Conservation (phyloP, 2,329 filamentous ascomycete species). For the Fusarium nisikadoi region DNA sequence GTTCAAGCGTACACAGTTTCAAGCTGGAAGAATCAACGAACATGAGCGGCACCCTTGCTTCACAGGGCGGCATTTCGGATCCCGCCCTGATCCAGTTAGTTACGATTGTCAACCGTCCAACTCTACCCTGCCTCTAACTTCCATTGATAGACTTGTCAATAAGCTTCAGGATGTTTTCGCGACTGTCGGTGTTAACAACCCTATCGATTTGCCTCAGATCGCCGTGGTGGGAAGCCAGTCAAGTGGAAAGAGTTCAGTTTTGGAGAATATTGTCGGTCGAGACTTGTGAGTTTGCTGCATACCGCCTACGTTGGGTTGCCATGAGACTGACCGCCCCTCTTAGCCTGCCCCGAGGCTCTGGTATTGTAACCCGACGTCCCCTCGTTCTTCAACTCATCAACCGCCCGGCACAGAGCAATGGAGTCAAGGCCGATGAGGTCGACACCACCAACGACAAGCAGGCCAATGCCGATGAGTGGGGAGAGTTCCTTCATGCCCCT, state of each 20-base stretch:
- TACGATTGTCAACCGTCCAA: conserved; percentile 26
- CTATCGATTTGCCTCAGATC: conserved; percentile 98
- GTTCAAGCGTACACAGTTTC: conserved; percentile 7
- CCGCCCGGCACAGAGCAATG: conserved; percentile 79
- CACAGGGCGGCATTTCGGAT: conserved; percentile 71
- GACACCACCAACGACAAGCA: conserved; percentile 79
- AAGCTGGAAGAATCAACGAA: conserved; percentile 29
- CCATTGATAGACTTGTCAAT: conserved; percentile 79
- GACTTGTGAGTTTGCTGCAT: conserved; percentile 81
- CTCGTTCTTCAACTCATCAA: conserved; percentile 99
- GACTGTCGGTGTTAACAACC: conserved; percentile 98
- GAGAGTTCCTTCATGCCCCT: conserved; percentile 97
- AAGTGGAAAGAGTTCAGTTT: conserved; percentile 97
- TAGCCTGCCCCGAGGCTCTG: conserved; percentile 94
- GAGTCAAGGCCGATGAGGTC: conserved; percentile 73
- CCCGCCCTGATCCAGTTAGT: conserved; percentile 72
- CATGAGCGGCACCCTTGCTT: conserved; percentile 54
- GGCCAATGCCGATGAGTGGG: conserved; percentile 95
- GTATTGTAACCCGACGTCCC: conserved; percentile 95
- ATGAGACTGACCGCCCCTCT: conserved; percentile 27
- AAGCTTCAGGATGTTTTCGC: conserved; percentile 99
- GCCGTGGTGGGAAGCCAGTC: conserved; percentile 98
- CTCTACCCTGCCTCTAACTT: conserved; percentile 35
- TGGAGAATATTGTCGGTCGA: conserved; percentile 98
- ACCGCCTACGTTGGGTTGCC: conserved; percentile 11